phyloP scores from a whole-genome alignment of 2,329 filamentous ascomycete species.

The Neurospora sp. region DNA sequence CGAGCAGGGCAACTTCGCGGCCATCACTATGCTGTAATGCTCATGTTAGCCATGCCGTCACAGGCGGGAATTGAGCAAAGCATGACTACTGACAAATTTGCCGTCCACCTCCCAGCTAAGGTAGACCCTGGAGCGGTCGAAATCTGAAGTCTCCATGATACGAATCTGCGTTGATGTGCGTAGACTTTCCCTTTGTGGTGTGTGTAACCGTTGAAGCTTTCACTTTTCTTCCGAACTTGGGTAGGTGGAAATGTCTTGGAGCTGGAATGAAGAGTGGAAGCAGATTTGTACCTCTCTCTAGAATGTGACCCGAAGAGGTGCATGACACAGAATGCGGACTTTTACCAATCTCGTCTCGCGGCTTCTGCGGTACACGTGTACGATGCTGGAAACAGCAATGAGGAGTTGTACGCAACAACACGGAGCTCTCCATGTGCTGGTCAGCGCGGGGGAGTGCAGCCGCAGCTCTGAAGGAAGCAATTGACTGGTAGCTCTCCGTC shows the following conservation, averaged over 20 bases:
- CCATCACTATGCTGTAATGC: conserved; percentile 51
- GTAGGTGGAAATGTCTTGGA: background rate
- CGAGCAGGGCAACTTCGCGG: conserved; percentile 62
- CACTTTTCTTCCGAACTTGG: background rate
- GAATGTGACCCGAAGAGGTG: background rate
- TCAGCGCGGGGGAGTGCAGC: background rate
- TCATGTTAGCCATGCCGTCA: background rate
- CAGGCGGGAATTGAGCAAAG: conserved; percentile 9
- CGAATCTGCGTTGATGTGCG: background rate
- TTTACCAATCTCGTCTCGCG: background rate
- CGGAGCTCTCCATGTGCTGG: background rate
- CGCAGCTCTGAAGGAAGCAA: background rate
- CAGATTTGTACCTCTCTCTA: background rate
- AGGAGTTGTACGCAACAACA: background rate
- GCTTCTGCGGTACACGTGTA: background rate
- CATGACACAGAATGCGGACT: background rate
- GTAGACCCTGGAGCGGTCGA: conserved; percentile 3
- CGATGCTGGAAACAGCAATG: background rate
- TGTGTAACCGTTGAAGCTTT: background rate
- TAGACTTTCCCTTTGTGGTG: background rate
- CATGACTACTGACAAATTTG: conserved; percentile 5
- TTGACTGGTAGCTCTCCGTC: background rate
- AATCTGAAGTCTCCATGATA: background rate
- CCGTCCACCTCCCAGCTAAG: conserved; percentile 9
- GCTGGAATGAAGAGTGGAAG: background rate